Percentiles rank a stretch among this genome's conserved stretches.
Conservation (phyloP, 129 eudicot genomes). For the Helichrysum umbraculigerum region DNA sequence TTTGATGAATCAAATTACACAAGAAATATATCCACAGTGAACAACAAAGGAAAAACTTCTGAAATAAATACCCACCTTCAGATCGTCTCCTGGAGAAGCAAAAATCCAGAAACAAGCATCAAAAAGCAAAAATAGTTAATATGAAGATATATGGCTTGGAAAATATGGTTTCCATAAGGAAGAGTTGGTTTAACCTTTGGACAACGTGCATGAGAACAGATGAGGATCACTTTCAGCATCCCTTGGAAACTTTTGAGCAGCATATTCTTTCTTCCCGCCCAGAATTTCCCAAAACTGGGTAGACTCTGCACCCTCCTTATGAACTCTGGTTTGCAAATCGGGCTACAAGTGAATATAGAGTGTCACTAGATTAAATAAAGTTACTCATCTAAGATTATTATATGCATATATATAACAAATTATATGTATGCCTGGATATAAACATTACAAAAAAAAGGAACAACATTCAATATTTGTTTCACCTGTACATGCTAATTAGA, state of each 20-base stretch:
- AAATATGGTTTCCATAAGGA: neutral
- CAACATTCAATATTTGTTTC: neutral
- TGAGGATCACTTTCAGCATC: constrained; percentile 84
- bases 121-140: constrained; percentile 21
- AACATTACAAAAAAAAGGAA: neutral
- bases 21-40: neutral
- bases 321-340: constrained; percentile 58
- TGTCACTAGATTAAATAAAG: neutral
- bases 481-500: too few species aligned
- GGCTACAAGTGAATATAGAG: constrained; percentile 60
- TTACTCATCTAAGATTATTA: constrained; percentile 2
- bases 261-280: constrained; percentile 66
- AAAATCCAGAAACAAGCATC: constrained; percentile 32
- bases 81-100: constrained; percentile 49
- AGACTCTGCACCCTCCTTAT: constrained; percentile 76
- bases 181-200: constrained; percentile 47
- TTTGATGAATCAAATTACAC: neutral
- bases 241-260: constrained; percentile 57
- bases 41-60: constrained; percentile 6
- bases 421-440: neutral
- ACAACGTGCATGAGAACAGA: constrained; percentile 68
- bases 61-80: constrained; percentile 50
- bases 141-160: neutral
- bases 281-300: constrained; percentile 90
- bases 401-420: neutral